phyloP scores from a whole-genome alignment of 257 asterid genomes.

The Eucommia ulmoides region DNA sequence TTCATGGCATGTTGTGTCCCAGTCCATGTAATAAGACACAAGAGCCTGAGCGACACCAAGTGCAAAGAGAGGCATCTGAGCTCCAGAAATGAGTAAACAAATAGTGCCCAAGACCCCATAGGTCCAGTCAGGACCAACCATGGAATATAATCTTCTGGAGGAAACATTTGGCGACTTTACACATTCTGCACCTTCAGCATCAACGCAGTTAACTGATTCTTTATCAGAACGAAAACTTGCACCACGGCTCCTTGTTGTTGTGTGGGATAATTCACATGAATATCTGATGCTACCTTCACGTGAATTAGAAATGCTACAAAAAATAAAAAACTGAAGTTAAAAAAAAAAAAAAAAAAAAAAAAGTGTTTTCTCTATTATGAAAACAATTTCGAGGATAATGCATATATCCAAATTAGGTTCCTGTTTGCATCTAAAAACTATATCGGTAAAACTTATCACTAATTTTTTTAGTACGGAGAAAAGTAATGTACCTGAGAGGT shows the following conservation, averaged over 20 bases:
- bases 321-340: neutral
- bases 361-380: neutral
- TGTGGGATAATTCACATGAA: conserved; percentile 73
- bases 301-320: conserved; percentile 48
- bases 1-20: conserved; percentile 81
- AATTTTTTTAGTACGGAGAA: neutral
- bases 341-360: no score
- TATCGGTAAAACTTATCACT: neutral
- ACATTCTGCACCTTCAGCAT: conserved; percentile 48
- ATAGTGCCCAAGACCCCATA: conserved; percentile 69
- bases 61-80: conserved; percentile 94
- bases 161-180: conserved; percentile 33
- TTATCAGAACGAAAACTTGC: conserved; percentile 93
- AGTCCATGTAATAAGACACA: conserved; percentile 92
- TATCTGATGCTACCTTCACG: conserved; percentile 66
- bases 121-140: conserved; percentile 86
- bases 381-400: neutral
- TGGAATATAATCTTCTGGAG: conserved; percentile 53
- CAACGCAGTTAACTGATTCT: conserved; percentile 44
- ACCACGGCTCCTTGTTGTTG: conserved; percentile 61
- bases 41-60: conserved; percentile 96
- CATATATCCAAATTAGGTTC: neutral
- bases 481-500: conserved; percentile 43
- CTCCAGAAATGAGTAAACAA: conserved; percentile 78
- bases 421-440: neutral